Evolutionary conservation across 208 protist species (phyloP).

Genomic region (Spongospora subterranea): DNA sequence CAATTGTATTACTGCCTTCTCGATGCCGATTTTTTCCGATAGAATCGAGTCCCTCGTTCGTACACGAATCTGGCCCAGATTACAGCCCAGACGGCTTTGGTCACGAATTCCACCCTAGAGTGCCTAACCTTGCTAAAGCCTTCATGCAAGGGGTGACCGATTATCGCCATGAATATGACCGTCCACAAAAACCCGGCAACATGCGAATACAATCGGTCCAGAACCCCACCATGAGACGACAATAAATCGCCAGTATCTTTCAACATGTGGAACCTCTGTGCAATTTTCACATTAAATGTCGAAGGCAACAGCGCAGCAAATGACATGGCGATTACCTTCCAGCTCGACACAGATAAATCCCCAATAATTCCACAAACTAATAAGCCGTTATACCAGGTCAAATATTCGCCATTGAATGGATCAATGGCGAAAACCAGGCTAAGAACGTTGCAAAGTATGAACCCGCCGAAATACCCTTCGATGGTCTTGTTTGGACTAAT

Average conservation of each 20-base stretch:
- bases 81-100: conserved; percentile 12
- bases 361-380: conserved; percentile 9
- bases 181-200: conserved; percentile 24
- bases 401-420: background rate
- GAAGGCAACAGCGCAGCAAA: background rate
- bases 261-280: conserved; percentile 39
- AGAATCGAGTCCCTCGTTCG: background rate
- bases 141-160: background rate
- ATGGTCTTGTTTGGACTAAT: conserved; percentile 49
- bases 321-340: background rate
- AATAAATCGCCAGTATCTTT: conserved; percentile 47
- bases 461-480: conserved; percentile 37
- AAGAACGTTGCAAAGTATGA: background rate
- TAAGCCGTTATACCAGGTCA: conserved; percentile 39
- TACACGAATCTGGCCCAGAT: conserved; percentile 41
- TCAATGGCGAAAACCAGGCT: background rate
- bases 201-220: conserved; percentile 50
- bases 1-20: no score
- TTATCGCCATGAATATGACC: background rate
- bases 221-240: conserved; percentile 50
- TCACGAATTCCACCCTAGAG: conserved; percentile 13
- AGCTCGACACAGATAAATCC: background rate
- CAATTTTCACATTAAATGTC: background rate
- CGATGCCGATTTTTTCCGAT: no score
- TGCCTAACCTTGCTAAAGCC: background rate